These are phyloP conservation scores for Osmanthus fragrans DNA, from an alignment of 257 asterid species.

Conservation along the genomic window DNA sequence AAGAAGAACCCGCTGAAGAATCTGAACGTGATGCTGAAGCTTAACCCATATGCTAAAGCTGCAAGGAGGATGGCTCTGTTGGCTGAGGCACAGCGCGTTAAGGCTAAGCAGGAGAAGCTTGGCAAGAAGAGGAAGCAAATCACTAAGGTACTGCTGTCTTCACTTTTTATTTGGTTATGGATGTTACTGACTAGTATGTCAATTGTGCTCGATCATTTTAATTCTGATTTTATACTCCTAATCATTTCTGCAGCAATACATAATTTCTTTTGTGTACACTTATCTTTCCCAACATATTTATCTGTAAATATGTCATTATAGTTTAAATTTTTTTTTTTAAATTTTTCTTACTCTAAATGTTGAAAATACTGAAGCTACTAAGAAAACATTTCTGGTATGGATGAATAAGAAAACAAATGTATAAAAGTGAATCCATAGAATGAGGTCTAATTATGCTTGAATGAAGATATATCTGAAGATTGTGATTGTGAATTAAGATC, in stretches of 20 bases:
- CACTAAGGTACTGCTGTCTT: conserved; percentile 55
- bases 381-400: background rate
- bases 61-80: conserved; percentile 77
- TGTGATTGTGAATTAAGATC: too few species aligned
- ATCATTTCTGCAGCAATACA: background rate
- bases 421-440: too few species aligned
- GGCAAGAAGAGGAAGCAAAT: conserved; percentile 64
- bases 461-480: background rate
- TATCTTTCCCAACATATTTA: too few species aligned
- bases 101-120: conserved; percentile 76
- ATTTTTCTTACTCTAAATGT: too few species aligned
- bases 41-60: conserved; percentile 80
- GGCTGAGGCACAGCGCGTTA: conserved; percentile 76
- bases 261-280: too few species aligned
- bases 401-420: background rate
- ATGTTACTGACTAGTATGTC: background rate
- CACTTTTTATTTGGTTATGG: background rate
- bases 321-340: background rate
- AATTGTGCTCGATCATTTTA: background rate
- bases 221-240: background rate
- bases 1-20: conserved; percentile 83
- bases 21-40: conserved; percentile 63
- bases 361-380: too few species aligned
- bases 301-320: background rate
- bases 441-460: background rate